A percentile compares a stretch with the other conserved stretches of the same genome.
phyloP scores from a whole-genome alignment of 495 filamentous ascomycete genomes.

The Hamigera avellanea region DNA sequence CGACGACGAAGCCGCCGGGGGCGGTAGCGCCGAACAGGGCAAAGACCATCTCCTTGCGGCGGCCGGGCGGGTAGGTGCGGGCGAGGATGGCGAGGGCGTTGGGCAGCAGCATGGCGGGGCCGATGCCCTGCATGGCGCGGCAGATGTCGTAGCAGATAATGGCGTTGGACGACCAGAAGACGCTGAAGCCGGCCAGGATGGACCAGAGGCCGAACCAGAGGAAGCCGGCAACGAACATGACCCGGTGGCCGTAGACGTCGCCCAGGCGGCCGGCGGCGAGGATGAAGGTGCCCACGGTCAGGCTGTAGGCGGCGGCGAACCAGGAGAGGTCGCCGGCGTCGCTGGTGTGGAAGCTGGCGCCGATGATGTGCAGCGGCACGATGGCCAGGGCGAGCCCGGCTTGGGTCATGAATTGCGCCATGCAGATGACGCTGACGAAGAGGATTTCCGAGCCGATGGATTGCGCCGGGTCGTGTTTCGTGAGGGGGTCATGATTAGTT shows the following conservation, averaged over 20 bases:
- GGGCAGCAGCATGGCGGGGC: constrained; percentile 38
- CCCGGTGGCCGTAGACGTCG: constrained; percentile 52
- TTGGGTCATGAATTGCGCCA: constrained; percentile 35
- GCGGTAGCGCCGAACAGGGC: constrained; percentile 48
- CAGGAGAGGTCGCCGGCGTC: constrained; percentile 33
- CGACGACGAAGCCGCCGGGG: constrained; percentile 41
- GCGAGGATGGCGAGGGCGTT: constrained; percentile 39
- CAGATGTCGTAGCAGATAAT: constrained; percentile 32
- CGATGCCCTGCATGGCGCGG: constrained; percentile 40
- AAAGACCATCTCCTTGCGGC: constrained; percentile 50
- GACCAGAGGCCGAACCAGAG: constrained; percentile 54
- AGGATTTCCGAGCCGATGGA: constrained; percentile 14
- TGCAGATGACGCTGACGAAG: constrained; percentile 30
- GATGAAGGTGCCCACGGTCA: constrained; percentile 55
- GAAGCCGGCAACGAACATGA: constrained; percentile 47
- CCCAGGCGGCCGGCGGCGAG: constrained; percentile 52
- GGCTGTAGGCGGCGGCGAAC: constrained; percentile 36
- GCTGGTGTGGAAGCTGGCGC: constrained; percentile 26
- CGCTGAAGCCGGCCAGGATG: constrained; percentile 39
- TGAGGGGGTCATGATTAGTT: too few species aligned
- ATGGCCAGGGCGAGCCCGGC: constrained; percentile 24
- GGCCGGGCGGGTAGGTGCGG: constrained; percentile 28
- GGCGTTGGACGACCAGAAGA: constrained; percentile 14
- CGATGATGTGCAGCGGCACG: constrained; percentile 32
- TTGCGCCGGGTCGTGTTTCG: constrained; percentile 1